Evolutionary conservation across 495 filamentous ascomycete genomes (phyloP), one percentile per base, ranked within the genome.

Genomic region (Penicillium daleae): DNA sequence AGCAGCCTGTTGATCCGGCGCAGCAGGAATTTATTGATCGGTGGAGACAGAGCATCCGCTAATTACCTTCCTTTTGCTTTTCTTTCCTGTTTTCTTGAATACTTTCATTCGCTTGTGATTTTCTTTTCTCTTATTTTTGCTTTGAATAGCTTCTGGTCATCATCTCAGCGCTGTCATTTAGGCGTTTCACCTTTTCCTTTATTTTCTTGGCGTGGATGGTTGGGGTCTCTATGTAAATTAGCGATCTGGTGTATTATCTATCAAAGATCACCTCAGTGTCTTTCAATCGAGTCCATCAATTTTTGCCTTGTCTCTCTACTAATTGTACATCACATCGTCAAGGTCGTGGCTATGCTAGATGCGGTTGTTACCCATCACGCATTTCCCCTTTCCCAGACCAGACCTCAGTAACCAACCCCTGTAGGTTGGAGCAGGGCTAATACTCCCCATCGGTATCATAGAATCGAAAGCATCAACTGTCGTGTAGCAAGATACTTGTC

Each of bases 11-110:
- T 61, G 83, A 87, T 56, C 77, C 81, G n/a, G 80, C 76, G 33
- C 90, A 91, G 70, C 83, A 86, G 69, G 90, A 91, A 56, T 85
- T 90, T 78, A 92, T 98, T 67, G 92, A 98, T 76, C 84, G 89
- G 60, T 98, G 94, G 94, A 85, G 94, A 68, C 87, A 92, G 76
- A 91, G 92, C 66, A 85, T 97, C 50, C 68, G 68, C 31, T 79
- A 64, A 22, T 61, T 27, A 44, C 35, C 6, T 55, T 15, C 29
- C 55, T 60, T 17, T 61, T 63, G n/a, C n/a, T n/a, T n/a, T n/a
- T 58, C 7, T 22, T 59, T 56, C 32, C 21, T 61, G 21, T 52
- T 19, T 4, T 67, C 46, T 53, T 52, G 56, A 31, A 49, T 57
- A 63, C 13, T 39, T 62, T 13, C 42, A 59, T 60, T 62, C 62